Percentiles rank a stretch among this genome's conserved stretches.
Conservation (phyloP, 169 alveolate genomes). For the Ichthyophthirius multifiliis region DNA sequence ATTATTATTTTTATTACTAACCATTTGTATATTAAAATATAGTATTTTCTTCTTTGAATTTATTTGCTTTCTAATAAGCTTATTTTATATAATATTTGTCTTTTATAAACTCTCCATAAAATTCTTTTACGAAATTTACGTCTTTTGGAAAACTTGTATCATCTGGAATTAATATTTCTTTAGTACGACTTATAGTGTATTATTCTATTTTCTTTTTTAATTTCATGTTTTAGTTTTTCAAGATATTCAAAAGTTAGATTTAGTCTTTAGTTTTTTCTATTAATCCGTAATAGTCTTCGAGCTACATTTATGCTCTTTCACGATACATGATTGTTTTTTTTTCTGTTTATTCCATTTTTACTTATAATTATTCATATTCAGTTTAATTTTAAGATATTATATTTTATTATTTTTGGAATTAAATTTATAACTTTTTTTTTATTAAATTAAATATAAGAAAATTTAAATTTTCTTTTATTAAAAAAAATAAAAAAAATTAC, state of each 20-base stretch:
- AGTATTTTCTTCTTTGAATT: no score
- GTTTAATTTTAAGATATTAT: background rate
- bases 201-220: conserved; percentile 30
- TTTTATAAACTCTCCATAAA: conserved; percentile 7
- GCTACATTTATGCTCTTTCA: conserved; percentile 11
- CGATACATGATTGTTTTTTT: background rate
- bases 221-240: conserved; percentile 6
- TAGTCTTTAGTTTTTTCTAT: conserved; percentile 9
- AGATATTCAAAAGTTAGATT: background rate
- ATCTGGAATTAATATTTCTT: conserved; percentile 23
- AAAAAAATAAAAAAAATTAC: background rate
- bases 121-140: background rate
- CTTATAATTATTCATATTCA: background rate
- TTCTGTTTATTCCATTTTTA: background rate
- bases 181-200: conserved; percentile 24
- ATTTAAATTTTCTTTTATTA: no score
- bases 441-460: no score
- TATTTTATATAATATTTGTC: conserved; percentile 24
- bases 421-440: no score
- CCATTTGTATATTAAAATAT: no score
- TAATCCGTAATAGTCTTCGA: conserved; percentile 10
- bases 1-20: no score
- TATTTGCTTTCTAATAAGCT: conserved; percentile 1
- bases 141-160: conserved; percentile 20
- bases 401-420: no score